These are phyloP conservation scores for Phytophthora pseudosyringae DNA, from an alignment of 352 stramenopile species.

Conservation along the genomic window DNA sequence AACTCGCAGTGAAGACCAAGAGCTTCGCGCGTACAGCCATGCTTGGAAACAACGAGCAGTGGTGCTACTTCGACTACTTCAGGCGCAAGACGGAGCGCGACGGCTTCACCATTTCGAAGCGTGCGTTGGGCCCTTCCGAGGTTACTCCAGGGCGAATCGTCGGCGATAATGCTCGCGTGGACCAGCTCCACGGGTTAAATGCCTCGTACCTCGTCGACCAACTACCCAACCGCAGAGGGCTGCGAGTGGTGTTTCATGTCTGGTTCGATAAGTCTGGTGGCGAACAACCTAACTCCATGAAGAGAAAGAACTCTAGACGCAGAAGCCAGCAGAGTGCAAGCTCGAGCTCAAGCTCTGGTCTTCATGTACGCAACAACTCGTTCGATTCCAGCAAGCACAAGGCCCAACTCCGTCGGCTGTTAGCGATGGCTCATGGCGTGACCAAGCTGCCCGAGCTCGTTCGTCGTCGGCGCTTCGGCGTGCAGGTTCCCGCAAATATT, in stretches of 20 bases:
- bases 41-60: slow-evolving; percentile 37
- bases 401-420: slow-evolving; percentile 19
- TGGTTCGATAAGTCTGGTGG: slow-evolving; percentile 17
- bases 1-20: slow-evolving; percentile 40
- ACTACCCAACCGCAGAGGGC: slow-evolving; percentile 11
- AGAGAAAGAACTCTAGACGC: slow-evolving; percentile 6
- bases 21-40: slow-evolving; percentile 28
- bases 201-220: slow-evolving; percentile 34
- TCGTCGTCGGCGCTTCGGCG: slow-evolving; percentile 29
- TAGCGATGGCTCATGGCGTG: slow-evolving; percentile 24
- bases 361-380: slow-evolving; percentile 5
- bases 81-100: slow-evolving; percentile 21
- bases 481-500: slow-evolving; percentile 24
- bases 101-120: slow-evolving; percentile 36
- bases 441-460: slow-evolving; percentile 31
- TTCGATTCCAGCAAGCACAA: slow-evolving; percentile 15
- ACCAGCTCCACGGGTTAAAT: slow-evolving; percentile 34
- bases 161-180: slow-evolving; percentile 16
- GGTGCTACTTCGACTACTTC: slow-evolving; percentile 44
- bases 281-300: not conserved
- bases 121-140: slow-evolving; percentile 18
- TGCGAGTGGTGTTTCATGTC: slow-evolving; percentile 34
- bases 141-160: slow-evolving; percentile 16
- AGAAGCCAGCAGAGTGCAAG: not conserved
- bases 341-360: not conserved